These are phyloP conservation scores for Nicotiana rustica DNA, from an alignment of 305 asterid genomes.

Conservation along the genomic window DNA sequence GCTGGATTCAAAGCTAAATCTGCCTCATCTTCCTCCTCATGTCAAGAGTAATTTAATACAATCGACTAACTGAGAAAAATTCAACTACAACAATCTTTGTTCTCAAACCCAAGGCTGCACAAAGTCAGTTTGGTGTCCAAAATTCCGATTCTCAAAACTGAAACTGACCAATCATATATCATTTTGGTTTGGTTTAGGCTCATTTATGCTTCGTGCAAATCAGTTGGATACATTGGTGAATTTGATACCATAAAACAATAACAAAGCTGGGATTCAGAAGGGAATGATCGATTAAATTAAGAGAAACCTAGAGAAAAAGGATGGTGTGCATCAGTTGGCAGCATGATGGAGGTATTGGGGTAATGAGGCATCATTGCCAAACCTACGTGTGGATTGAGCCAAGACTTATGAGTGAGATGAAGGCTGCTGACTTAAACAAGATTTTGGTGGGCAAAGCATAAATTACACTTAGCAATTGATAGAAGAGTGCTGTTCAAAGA, in stretches of 20 bases:
- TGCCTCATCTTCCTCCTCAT: slow-evolving; percentile 15
- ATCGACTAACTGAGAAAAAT: background rate
- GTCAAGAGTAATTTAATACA: background rate
- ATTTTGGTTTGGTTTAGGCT: background rate
- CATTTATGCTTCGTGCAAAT: background rate
- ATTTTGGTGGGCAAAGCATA: background rate
- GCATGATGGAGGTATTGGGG: background rate
- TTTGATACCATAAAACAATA: background rate
- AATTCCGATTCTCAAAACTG: background rate
- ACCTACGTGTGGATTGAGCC: background rate
- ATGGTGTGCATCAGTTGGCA: background rate
- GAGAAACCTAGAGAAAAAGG: background rate
- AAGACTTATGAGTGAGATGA: background rate
- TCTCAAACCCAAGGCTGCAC: background rate
- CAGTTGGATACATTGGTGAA: background rate
- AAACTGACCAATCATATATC: background rate
- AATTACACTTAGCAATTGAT: background rate
- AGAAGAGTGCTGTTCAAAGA: background rate
- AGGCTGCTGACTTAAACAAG: background rate
- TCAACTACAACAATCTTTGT: background rate
- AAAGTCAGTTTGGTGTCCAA: background rate
- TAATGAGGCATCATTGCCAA: background rate
- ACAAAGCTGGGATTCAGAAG: background rate
- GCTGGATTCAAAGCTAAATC: background rate
- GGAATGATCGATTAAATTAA: background rate